Base-by-base conservation (phyloP, 345 rosid species). In the Mercurialis annua region DNA sequence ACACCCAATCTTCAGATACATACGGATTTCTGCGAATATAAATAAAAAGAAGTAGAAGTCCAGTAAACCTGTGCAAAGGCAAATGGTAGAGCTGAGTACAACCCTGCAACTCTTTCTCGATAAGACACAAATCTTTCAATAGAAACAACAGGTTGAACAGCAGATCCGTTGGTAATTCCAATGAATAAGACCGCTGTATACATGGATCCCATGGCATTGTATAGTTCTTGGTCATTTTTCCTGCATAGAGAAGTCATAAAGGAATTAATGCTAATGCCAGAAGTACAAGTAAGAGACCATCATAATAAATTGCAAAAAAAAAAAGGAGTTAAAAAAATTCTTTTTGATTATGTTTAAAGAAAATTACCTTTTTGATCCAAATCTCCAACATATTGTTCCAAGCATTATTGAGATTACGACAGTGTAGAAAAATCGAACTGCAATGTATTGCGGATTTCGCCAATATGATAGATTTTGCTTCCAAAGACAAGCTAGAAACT, bases 71-170 rank as follows among this genome's bases (percentile, higher is more conserved):
- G 99, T 55, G 97, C 99, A 51, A 94, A 86, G 54, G 99, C 99
- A 66, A 87, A 89, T 0, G 99, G 83, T 63, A 94, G 73, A 59
- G 97, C 94, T 0, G 99, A 89, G 76, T 94, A 94, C 97, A 94
- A 83, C 67, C 99, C 97, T 0, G 97, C 99, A 5, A 97, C 95
- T 84, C 97, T 84, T 77, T 94, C 96, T 51, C 99, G 78, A 64
- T 90, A 94, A 10, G 99, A 90, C 59, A 94, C 99, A 72, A 80
- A 91, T 81, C 97, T 84, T 80, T 94, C 99, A 11, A 91, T 67
- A 62, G 97, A 94, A 65, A 94, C 97, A 65, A 94, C 97, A 2
- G 99, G 97, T 68, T 94, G 99, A n/a, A 86, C 99, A 18, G 99
- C 92, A 1, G 89, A 64, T n/a, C 84, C 98, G 26, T 93, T 93